Evolutionary conservation across 2,329 filamentous ascomycete genomes (phyloP), one percentile per base, ranked within the genome.

Genomic region (Teratosphaeria destructans): DNA sequence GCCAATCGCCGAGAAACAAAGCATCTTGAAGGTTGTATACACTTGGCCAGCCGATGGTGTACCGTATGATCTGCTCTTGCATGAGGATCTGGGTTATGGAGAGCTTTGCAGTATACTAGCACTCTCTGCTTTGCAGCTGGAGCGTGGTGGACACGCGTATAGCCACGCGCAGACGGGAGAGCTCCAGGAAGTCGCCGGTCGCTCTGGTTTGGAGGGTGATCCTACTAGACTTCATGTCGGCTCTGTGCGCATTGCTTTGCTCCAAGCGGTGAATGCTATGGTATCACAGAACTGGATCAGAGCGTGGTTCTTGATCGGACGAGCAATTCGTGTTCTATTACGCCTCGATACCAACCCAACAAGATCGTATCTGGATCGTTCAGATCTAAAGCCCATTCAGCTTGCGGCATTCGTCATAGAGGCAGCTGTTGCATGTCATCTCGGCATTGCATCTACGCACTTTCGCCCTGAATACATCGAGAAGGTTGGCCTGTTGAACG

Each of bases 1-100:
- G 29, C 88, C 88, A 0, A 84, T 92, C 29, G 77, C 87, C 11
- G 85, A 90, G 63, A 87, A 85, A 62, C 81, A 86, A 55, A 79
- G 81, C 52, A 75, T 89, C 4, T 75, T 86, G 34, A 80, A 80
- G 29, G 74, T 78, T 3, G 81, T 79, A n/a, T 84, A 84, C 66
- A 75, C 78, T 6, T 83, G 82, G 65, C 77, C 78, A 54, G 56
- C 78, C 65, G 59, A 77, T 70, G 60, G 81, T 27, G 64, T 77
- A n/a, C 56, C 63, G 10, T 23, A 49, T 14, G 53, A 54, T 34
- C 27, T 54, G 7, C 16, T 43, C 1, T 10, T 14, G 11, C 61
- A 63, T 12, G 54, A 66, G 8, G 63, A 65, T n/a, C 64, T 69
- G 14, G 69, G 71, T 7, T 74, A 78, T 63, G 75, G 76, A 11